phyloP scores from a whole-genome alignment of 257 asterid genomes.

The Ilex aquifolium region DNA sequence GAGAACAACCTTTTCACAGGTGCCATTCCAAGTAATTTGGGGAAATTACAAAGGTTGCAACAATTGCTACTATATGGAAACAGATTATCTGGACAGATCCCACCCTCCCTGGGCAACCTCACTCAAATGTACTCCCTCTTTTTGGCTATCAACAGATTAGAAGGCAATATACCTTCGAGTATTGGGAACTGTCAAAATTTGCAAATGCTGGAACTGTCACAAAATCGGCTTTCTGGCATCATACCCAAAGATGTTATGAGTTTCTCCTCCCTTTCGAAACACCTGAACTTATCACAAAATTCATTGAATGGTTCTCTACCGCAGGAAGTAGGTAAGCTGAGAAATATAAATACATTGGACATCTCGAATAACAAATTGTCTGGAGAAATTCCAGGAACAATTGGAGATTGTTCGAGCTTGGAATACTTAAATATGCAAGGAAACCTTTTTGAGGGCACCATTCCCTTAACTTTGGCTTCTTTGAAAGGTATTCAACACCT shows the following conservation, averaged over 20 bases:
- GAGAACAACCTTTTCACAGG: conserved; percentile 2
- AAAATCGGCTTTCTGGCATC: not conserved
- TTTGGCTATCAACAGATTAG: not conserved
- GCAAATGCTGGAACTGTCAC: not conserved
- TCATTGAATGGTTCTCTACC: not conserved
- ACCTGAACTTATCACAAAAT: not conserved
- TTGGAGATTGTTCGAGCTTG: conserved; percentile 6
- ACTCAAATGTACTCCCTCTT: not conserved
- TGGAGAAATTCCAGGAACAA: conserved; percentile 16
- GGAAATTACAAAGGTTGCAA: not conserved
- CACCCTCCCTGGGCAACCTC: not conserved
- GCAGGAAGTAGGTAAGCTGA: conserved; percentile 1
- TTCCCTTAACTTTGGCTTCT: conserved; percentile 6
- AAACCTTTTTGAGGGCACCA: not conserved
- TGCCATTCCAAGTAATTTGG: not conserved
- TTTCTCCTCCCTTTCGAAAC: not conserved
- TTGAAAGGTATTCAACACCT: conserved; percentile 1
- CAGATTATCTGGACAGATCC: not conserved
- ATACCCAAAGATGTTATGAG: not conserved
- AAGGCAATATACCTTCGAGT: not conserved
- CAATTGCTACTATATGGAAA: not conserved
- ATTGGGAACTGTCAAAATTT: not conserved
- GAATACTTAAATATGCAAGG: not conserved
- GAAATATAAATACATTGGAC: conserved; percentile 14
- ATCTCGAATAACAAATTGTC: conserved; percentile 15